Percentiles rank a stretch among this genome's conserved stretches.
phyloP scores from a whole-genome alignment of 1,284 basidiomycete species.

The Uromyces viciae-fabae region DNA sequence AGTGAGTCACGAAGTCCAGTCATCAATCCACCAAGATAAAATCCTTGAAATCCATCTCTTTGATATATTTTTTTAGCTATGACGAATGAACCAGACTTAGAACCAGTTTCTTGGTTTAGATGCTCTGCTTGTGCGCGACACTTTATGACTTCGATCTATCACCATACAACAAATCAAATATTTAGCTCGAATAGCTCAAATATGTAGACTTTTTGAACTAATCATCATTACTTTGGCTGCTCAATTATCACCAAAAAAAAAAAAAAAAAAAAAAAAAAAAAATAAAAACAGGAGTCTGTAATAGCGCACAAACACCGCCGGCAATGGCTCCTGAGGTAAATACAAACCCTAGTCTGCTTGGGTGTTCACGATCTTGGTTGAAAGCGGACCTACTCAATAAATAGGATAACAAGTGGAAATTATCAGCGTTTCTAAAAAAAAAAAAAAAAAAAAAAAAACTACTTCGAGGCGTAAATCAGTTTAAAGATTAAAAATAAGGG shows the following conservation, averaged over 20 bases:
- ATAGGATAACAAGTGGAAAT: too few relatives aligned
- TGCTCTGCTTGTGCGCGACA: constrained; percentile 52
- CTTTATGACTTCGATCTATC: constrained; percentile 53
- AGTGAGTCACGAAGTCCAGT: constrained; percentile 51
- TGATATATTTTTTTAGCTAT: constrained; percentile 50
- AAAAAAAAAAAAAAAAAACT: too few relatives aligned
- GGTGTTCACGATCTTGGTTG: constrained; percentile 52
- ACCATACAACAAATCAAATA: too few relatives aligned
- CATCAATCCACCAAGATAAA: constrained; percentile 52
- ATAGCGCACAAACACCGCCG: constrained; percentile 51
- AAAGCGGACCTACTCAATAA: constrained; percentile 44
- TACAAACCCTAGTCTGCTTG: constrained; percentile 47
- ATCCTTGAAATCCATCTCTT: constrained; percentile 50
- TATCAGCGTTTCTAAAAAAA: too few relatives aligned
- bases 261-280: neutral
- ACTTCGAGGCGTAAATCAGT: too few relatives aligned
- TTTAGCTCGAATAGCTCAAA: neutral
- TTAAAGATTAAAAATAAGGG: neutral
- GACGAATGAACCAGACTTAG: constrained; percentile 49
- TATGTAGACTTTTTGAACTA: neutral
- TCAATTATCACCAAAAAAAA: too few relatives aligned
- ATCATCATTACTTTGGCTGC: too few relatives aligned
- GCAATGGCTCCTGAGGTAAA: constrained; percentile 51
- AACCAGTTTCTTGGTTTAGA: constrained; percentile 43
- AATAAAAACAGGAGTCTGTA: constrained; percentile 51